A percentile compares a stretch with the other conserved stretches of the same genome.
Conservation (phyloP, 192 early-diverging fungal genomes). For the Rhizophagus sp. region DNA sequence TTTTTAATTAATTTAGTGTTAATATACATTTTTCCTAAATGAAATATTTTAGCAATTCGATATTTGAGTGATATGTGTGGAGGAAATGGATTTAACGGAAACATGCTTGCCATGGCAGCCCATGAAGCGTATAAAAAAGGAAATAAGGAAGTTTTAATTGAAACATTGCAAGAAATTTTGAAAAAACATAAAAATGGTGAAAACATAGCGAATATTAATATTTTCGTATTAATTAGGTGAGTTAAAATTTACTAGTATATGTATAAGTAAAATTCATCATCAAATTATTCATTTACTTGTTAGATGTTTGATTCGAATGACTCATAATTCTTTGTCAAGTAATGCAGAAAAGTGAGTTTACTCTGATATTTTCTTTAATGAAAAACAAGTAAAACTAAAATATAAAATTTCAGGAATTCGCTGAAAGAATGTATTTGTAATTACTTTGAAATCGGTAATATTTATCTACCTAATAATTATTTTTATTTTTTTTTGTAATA, state of each 20-base stretch:
- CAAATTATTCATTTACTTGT: neutral
- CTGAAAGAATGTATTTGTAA: slow-evolving; percentile 24
- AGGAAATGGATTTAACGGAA: slow-evolving; percentile 25
- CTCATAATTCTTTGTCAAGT: neutral
- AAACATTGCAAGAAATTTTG: slow-evolving; percentile 29
- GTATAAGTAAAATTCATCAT: neutral
- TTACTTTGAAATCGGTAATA: slow-evolving; percentile 34
- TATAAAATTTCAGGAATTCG: slow-evolving; percentile 5
- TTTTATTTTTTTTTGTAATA: neutral
- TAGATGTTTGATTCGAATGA: slow-evolving; percentile 34
- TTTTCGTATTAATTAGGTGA: slow-evolving; percentile 31
- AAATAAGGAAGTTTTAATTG: slow-evolving; percentile 26
- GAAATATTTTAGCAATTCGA: slow-evolving; percentile 12
- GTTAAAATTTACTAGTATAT: neutral
- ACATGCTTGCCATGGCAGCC: slow-evolving; percentile 32
- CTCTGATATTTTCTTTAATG: neutral
- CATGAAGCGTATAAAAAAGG: slow-evolving; percentile 30
- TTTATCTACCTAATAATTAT: neutral
- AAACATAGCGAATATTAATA: slow-evolving; percentile 20
- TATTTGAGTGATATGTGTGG: slow-evolving; percentile 30
- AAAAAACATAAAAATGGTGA: slow-evolving; percentile 16
- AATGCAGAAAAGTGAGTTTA: neutral
- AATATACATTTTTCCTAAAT: neutral
- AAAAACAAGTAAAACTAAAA: neutral
- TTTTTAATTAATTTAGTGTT: neutral